Evolutionary conservation across 805 yeast genomes (phyloP).

Genomic region (Pichia paraexigua): DNA sequence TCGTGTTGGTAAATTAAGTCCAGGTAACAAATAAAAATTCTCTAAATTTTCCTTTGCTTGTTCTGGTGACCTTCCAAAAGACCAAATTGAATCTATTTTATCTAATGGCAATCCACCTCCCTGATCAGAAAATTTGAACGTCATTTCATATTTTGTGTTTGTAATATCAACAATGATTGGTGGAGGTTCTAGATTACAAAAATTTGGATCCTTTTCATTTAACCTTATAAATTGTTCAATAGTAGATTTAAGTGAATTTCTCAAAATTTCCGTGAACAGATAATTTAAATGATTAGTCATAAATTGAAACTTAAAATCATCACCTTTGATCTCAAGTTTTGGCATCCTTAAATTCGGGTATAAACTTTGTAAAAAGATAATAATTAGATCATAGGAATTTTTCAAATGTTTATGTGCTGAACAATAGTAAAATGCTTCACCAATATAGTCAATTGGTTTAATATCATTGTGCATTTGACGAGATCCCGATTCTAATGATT

Average conservation of each 20-base stretch:
- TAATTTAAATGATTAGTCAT: conserved; percentile 82
- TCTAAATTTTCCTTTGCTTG: conserved; percentile 50
- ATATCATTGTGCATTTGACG: conserved; percentile 12
- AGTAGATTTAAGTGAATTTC: conserved; percentile 82
- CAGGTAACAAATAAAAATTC: conserved; percentile 66
- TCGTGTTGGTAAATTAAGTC: conserved; percentile 35
- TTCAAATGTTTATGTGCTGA: conserved; percentile 61
- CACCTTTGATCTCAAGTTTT: conserved; percentile 68
- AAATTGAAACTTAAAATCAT: conserved; percentile 67
- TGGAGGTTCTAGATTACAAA: conserved; percentile 35
- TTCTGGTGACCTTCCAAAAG: conserved; percentile 68
- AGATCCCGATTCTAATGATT: conserved; percentile 32
- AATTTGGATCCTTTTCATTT: conserved; percentile 12
- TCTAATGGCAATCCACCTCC: conserved; percentile 79
- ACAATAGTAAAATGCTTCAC: conserved; percentile 79
- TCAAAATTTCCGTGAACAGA: conserved; percentile 75
- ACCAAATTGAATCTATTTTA: conserved; percentile 65
- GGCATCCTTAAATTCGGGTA: conserved; percentile 63
- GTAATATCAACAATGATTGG: conserved; percentile 75
- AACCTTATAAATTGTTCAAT: conserved; percentile 37
- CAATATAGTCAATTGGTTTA: conserved; percentile 48
- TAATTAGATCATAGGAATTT: conserved; percentile 43
- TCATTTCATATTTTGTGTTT: conserved; percentile 55
- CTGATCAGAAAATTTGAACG: conserved; percentile 75
- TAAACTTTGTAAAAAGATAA: conserved; percentile 43